Evolutionary conservation across 2,329 filamentous ascomycete genomes (phyloP), one percentile per base, ranked within the genome.

Genomic region (Fusarium chaquense): DNA sequence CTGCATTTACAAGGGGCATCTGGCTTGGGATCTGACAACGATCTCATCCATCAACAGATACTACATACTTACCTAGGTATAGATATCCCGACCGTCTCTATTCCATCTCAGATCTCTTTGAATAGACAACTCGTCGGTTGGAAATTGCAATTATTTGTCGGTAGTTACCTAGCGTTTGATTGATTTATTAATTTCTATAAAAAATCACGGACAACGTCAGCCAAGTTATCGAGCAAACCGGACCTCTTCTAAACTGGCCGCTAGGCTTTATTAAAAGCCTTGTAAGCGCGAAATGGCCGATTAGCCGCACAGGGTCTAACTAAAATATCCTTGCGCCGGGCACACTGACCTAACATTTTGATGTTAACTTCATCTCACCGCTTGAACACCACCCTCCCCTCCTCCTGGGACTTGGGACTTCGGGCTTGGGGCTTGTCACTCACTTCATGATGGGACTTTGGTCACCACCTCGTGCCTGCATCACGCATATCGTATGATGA

Each of bases 351-450:
- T 40, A n/a, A 40, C 36, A 40, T 40, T 52, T 32, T 69, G 52
- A 71, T 58, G 69, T 26, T 59, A 61, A 72, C 62, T 45, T 68
- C 58, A 66, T 71, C 70, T 73, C 70, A 72, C 70, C 70, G 70
- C 70, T 63, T 58, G 49, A 38, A 46, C 55, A 62, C 45, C 58
- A 62, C 43, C 58, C 49, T 71, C 50, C 28, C 28, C 10, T 30
- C 26, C 28, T 30, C 28, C 28, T 30, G 28, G 28, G 28, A 30
- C 28, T 30, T 30, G 3, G 28, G 28, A 9, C 10, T 18, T 36
- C 7, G 55, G 63, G 45, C 55, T 44, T 43, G 63, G 26, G 44
- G 56, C 52, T 67, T 58, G 62, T 36, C 47, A 61, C 52, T 36
- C 47, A 61, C 47, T 68, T 60, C 47, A 22, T 55, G 67, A 69